These are phyloP conservation scores for Phlebiopsis flavidoalba DNA, from an alignment of 768 basidiomycete species.

Conservation along the genomic window DNA sequence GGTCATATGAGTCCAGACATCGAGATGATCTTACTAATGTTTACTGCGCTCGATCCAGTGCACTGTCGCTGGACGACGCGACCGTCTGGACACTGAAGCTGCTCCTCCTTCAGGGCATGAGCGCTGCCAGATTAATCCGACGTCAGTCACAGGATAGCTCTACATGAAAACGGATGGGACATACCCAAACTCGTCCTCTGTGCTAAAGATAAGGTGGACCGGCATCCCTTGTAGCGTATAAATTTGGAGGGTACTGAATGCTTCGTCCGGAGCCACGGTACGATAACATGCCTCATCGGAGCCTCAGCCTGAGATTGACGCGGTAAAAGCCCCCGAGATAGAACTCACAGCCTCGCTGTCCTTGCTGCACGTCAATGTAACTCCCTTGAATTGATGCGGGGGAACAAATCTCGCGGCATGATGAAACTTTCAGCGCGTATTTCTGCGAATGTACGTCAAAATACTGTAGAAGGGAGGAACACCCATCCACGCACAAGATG, in stretches of 20 bases:
- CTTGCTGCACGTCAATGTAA: background rate
- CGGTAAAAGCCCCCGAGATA: background rate
- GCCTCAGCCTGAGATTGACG: background rate
- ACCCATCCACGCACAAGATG: background rate
- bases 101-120: background rate
- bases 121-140: background rate
- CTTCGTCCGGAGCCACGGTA: background rate
- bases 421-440: background rate
- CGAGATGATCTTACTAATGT: background rate
- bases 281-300: background rate
- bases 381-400: background rate
- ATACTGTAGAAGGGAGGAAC: background rate
- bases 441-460: background rate
- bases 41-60: background rate
- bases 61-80: background rate
- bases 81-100: background rate
- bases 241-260: background rate
- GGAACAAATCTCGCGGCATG: background rate
- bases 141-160: background rate
- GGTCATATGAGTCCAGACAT: background rate
- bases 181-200: background rate
- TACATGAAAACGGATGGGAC: background rate
- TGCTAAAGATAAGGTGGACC: background rate
- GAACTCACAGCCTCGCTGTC: background rate
- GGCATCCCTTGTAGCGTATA: background rate